Percentiles rank a stretch among this genome's conserved stretches.
phyloP scores from a whole-genome alignment of 179 eudicot species.

The Spergularia azorica region DNA sequence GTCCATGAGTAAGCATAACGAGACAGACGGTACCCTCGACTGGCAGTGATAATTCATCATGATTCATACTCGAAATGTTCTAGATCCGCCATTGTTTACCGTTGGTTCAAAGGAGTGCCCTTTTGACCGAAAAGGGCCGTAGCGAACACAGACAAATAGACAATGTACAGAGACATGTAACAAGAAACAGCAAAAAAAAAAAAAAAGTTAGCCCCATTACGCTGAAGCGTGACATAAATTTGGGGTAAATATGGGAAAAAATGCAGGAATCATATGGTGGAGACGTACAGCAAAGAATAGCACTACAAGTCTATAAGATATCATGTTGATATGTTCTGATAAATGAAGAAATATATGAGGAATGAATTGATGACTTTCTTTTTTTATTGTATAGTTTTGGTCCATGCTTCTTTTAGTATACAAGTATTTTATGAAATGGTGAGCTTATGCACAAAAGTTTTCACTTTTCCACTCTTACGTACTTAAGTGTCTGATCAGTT shows the following conservation, averaged over 20 bases:
- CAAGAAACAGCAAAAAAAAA: neutral
- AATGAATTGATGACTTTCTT: conserved; percentile 5
- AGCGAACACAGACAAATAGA: neutral
- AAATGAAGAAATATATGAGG: conserved; percentile 6
- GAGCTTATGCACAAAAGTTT: conserved; percentile 10
- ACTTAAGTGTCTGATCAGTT: neutral
- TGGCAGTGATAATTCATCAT: conserved; percentile 3
- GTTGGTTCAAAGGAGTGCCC: neutral
- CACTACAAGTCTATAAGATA: conserved; percentile 16
- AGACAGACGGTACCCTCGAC: conserved; percentile 29
- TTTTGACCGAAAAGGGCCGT: neutral
- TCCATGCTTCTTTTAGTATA: conserved; percentile 21
- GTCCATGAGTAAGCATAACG: conserved; percentile 42
- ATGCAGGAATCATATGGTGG: conserved; percentile 11
- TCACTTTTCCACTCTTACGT: conserved; percentile 4
- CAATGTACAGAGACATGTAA: conserved; percentile 27
- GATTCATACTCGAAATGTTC: neutral
- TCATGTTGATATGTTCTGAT: neutral
- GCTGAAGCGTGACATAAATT: conserved; percentile 18
- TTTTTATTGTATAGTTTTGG: conserved; percentile 28
- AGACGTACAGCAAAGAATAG: conserved; percentile 28
- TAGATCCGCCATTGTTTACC: neutral
- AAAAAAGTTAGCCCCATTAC: conserved; percentile 9
- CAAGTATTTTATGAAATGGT: neutral
- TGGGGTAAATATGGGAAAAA: neutral